phyloP scores from a whole-genome alignment of 2,329 filamentous ascomycete species.

The Paecilomyces fulvus region DNA sequence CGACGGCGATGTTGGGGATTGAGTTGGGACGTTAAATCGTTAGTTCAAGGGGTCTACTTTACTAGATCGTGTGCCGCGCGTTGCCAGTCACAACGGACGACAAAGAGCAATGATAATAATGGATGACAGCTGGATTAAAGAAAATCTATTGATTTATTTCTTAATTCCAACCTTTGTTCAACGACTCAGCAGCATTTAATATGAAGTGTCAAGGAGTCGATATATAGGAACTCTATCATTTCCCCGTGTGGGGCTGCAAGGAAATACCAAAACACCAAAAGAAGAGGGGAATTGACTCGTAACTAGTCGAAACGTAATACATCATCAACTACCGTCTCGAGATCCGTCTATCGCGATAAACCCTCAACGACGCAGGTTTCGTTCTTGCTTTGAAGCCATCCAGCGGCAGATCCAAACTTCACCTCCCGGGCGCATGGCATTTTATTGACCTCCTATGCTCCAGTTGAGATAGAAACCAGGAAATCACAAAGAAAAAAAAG shows the following conservation, averaged over 20 bases:
- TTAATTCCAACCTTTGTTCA: no score
- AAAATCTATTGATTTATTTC: no score
- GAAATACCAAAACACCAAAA: neutral
- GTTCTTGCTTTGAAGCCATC: neutral
- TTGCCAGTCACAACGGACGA: conserved; percentile 10
- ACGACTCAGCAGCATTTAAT: no score
- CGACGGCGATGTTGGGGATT: neutral
- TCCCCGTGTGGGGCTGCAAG: neutral
- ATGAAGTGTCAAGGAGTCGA: no score
- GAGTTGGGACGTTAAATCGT: neutral
- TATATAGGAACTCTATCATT: no score
- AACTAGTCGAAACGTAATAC: neutral
- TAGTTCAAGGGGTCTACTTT: neutral
- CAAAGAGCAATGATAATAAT: neutral
- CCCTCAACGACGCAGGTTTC: neutral
- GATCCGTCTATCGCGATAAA: neutral
- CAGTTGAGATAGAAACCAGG: neutral
- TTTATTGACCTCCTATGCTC: neutral
- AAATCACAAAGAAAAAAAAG: neutral
- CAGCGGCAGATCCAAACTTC: neutral
- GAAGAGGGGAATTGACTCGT: neutral
- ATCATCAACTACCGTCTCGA: neutral
- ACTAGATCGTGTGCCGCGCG: neutral
- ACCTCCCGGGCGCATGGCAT: neutral
- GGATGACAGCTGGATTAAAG: neutral